Conservation (phyloP, 805 yeast genomes). For the Teunomyces funiuensis region DNA sequence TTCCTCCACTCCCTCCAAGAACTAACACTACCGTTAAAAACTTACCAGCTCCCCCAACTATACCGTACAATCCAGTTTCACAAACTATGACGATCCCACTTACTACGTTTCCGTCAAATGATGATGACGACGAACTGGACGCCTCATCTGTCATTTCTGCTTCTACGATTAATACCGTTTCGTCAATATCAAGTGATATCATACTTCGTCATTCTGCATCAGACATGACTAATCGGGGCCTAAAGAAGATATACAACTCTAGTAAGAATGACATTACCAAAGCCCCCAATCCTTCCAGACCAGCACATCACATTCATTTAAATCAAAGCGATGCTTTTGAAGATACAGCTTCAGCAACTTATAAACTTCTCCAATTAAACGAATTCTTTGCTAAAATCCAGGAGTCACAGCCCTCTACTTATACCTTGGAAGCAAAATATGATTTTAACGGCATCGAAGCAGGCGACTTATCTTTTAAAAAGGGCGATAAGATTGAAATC, state of each 20-base stretch:
- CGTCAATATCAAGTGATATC: constrained; percentile 19
- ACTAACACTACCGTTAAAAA: constrained; percentile 7
- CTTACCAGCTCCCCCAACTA: constrained; percentile 6
- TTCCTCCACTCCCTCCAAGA: constrained; percentile 7
- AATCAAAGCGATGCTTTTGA: constrained; percentile 12
- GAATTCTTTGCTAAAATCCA: constrained; percentile 20
- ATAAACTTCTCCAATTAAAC: constrained; percentile 24
- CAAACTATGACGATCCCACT: not conserved
- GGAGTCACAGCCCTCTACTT: constrained; percentile 5
- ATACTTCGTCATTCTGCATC: constrained; percentile 14
- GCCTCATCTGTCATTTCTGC: constrained; percentile 13
- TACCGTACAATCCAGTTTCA: constrained; percentile 3
- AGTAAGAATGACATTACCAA: constrained; percentile 32
- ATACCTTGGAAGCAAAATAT: constrained; percentile 16
- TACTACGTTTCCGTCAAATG: constrained; percentile 2
- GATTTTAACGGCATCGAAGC: constrained; percentile 32
- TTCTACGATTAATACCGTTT: constrained; percentile 11
- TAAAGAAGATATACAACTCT: constrained; percentile 30
- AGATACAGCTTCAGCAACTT: constrained; percentile 21
- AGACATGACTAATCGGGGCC: constrained; percentile 18
- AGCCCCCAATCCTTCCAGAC: constrained; percentile 26
- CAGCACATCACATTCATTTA: constrained; percentile 10
- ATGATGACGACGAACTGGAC: constrained; percentile 14
- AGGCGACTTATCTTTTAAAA: constrained; percentile 38
- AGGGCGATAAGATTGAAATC: constrained; percentile 34